Percentiles rank a stretch among this genome's conserved stretches.
Conservation (phyloP, 2,329 filamentous ascomycete genomes). For the Byssoonygena ceratinophila region DNA sequence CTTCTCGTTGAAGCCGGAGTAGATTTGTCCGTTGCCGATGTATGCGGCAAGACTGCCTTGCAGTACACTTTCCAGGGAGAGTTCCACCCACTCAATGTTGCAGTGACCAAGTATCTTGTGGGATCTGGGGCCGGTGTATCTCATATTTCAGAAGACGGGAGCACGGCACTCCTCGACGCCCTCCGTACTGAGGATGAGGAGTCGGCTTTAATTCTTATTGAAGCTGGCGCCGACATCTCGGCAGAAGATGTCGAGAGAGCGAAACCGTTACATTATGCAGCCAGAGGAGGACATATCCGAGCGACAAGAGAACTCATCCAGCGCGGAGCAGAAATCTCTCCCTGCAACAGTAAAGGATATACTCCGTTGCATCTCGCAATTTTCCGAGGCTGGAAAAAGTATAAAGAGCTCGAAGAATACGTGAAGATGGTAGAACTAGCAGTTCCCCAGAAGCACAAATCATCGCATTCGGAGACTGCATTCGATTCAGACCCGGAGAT, state of each 20-base stretch:
- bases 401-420: not conserved
- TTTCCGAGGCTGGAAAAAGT: not conserved
- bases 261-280: not conserved
- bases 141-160: not conserved
- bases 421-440: not conserved
- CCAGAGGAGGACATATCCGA: not conserved
- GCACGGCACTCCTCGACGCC: not conserved
- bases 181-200: not conserved
- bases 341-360: not conserved
- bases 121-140: not conserved
- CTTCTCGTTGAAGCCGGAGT: constrained; percentile 6
- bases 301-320: not conserved
- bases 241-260: not conserved
- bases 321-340: constrained; percentile 2
- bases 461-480: not conserved
- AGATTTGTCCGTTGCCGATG: not conserved
- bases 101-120: not conserved
- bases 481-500: not conserved
- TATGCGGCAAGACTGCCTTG: not conserved
- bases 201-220: not conserved
- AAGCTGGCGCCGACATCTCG: not conserved
- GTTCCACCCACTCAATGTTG: not conserved
- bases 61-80: not conserved
- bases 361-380: constrained; percentile 7
- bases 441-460: not conserved